These are phyloP conservation scores for Bjerkandera adusta DNA, from an alignment of 1,284 basidiomycete species.

Conservation along the genomic window DNA sequence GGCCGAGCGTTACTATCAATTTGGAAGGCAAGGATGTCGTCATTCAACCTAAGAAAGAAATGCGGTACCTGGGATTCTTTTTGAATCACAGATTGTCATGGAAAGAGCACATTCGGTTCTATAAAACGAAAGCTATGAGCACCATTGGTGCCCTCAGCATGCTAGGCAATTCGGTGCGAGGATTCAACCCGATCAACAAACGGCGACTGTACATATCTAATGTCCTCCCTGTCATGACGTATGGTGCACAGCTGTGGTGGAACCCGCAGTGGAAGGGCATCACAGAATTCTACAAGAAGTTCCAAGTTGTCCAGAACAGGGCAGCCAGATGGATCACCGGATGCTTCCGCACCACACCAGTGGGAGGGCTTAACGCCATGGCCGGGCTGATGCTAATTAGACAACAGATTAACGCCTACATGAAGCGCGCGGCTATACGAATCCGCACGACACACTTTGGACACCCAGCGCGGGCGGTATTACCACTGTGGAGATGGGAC, in stretches of 20 bases:
- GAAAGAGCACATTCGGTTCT: constrained; percentile 1
- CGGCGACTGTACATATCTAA: constrained; percentile 30
- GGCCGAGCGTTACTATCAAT: too few species aligned
- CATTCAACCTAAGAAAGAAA: background rate
- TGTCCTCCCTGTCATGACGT: constrained; percentile 30
- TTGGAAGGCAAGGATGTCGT: background rate
- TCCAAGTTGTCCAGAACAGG: constrained; percentile 14
- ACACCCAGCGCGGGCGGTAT: constrained; percentile 7
- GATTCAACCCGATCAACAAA: constrained; percentile 27
- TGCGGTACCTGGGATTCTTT: constrained; percentile 5
- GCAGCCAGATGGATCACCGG: constrained; percentile 10
- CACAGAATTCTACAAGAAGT: background rate
- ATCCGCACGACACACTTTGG: background rate
- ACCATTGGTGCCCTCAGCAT: constrained; percentile 28
- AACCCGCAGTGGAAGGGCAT: constrained; percentile 9
- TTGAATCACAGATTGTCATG: constrained; percentile 4
- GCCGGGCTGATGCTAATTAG: constrained; percentile 5
- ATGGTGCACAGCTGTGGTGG: constrained; percentile 19
- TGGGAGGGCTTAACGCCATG: constrained; percentile 5
- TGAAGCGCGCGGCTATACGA: background rate
- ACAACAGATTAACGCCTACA: constrained; percentile 3
- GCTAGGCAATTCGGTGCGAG: constrained; percentile 36
- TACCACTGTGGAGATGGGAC: background rate
- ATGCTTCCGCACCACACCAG: constrained; percentile 6
- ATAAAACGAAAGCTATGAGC: constrained; percentile 17